Percentiles rank a stretch among this genome's conserved stretches.
Evolutionary conservation across 164 flowering plant genomes (phyloP).

Genomic region (Chimonanthus salicifolius): DNA sequence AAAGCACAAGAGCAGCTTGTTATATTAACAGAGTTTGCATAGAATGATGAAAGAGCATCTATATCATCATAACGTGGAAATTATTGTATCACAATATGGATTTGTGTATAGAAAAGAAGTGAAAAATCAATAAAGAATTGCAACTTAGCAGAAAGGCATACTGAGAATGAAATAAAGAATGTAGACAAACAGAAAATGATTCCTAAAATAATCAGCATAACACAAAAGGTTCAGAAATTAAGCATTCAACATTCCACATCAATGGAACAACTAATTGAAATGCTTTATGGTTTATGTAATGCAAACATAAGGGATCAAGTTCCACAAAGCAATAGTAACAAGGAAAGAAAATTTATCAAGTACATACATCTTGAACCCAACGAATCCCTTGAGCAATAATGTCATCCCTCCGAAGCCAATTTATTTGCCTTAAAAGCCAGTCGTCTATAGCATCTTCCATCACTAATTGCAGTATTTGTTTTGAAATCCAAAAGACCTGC

Average conservation of each 20-base stretch:
- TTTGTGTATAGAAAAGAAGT: neutral
- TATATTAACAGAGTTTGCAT: too few species aligned
- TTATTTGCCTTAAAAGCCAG: constrained; percentile 84
- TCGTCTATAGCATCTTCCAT: constrained; percentile 99
- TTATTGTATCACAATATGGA: neutral
- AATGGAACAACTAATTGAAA: neutral
- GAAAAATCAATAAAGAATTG: neutral
- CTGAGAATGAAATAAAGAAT: neutral
- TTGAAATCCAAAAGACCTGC: constrained; percentile 98
- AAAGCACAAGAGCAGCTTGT: neutral
- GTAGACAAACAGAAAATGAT: neutral
- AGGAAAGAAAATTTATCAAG: constrained; percentile 2
- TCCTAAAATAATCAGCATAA: neutral
- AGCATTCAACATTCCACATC: neutral
- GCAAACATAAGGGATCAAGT: neutral
- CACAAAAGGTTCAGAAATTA: neutral
- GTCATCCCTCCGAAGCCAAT: constrained; percentile 84
- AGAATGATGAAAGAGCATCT: neutral
- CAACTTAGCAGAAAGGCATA: neutral
- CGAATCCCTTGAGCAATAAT: constrained; percentile 72
- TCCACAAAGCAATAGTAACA: neutral
- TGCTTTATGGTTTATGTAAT: neutral
- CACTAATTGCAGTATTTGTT: constrained; percentile 85
- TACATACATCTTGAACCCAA: constrained; percentile 92
- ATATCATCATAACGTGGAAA: neutral